Evolutionary conservation across 768 basidiomycete genomes (phyloP).

Genomic region (Tulasnella sp.): DNA sequence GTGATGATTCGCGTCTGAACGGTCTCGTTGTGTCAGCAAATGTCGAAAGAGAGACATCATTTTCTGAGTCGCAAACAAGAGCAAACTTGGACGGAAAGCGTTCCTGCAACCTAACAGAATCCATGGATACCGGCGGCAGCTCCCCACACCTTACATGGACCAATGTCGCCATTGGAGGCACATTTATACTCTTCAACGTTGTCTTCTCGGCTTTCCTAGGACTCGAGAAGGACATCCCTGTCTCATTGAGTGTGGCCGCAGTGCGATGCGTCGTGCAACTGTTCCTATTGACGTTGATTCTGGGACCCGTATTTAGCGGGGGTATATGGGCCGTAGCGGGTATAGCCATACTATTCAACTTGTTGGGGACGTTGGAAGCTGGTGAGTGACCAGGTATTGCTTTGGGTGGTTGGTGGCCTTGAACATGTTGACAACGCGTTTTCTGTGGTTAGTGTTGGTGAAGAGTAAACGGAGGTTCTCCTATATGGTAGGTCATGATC

Average conservation of each 20-base stretch:
- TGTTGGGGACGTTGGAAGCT: conserved; percentile 67
- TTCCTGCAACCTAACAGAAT: no score
- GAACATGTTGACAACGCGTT: no score
- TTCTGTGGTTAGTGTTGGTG: background rate
- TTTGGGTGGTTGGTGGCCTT: background rate
- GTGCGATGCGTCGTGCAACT: conserved; percentile 70
- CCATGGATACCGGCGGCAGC: no score
- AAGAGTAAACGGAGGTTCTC: conserved; percentile 62
- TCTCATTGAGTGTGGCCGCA: conserved; percentile 56
- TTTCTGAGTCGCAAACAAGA: no score
- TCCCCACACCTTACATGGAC: conserved; percentile 32
- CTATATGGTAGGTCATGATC: conserved; percentile 56
- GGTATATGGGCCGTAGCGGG: conserved; percentile 63
- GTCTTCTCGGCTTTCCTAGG: conserved; percentile 50
- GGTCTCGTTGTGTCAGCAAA: no score
- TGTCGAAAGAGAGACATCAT: no score
- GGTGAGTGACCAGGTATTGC: conserved; percentile 36
- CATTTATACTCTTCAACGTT: conserved; percentile 66
- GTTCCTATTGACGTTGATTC: conserved; percentile 53
- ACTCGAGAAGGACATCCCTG: conserved; percentile 46
- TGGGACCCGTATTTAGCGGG: conserved; percentile 65
- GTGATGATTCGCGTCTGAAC: no score
- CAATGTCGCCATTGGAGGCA: conserved; percentile 66
- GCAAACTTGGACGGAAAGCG: no score
- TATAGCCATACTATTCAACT: conserved; percentile 59